These are phyloP conservation scores for Hypomontagnella monticulosa DNA, from an alignment of 495 filamentous ascomycete genomes.

Conservation along the genomic window DNA sequence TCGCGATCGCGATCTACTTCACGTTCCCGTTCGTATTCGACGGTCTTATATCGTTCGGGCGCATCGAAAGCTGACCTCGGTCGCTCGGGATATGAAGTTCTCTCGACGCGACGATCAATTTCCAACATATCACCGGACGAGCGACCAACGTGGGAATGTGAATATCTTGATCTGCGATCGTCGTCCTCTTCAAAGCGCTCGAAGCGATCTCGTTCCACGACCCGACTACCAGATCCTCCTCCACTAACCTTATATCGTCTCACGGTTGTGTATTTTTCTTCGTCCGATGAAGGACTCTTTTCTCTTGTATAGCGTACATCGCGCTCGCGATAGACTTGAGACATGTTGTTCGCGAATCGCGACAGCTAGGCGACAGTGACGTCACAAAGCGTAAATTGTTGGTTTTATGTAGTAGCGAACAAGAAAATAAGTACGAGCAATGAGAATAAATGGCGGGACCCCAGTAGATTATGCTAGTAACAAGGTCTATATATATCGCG, in stretches of 20 bases:
- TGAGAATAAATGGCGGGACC: constrained; percentile 7
- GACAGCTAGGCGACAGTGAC: constrained; percentile 33
- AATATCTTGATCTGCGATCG: constrained; percentile 56
- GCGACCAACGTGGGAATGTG: constrained; percentile 47
- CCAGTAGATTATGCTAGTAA: constrained; percentile 2
- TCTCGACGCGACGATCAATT: constrained; percentile 57
- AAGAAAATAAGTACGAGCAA: constrained; percentile 2
- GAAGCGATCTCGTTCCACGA: constrained; percentile 49
- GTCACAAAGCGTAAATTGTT: constrained; percentile 31
- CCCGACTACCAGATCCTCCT: constrained; percentile 45
- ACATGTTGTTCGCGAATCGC: constrained; percentile 47
- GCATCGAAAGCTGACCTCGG: constrained; percentile 56
- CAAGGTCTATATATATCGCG: constrained; percentile 27
- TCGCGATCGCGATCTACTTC: constrained; percentile 58
- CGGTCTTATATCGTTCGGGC: constrained; percentile 61
- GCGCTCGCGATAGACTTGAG: constrained; percentile 59
- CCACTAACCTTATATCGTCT: constrained; percentile 63
- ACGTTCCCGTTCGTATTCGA: constrained; percentile 66
- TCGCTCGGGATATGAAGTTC: constrained; percentile 56
- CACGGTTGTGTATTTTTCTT: constrained; percentile 62
- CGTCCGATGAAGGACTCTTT: constrained; percentile 57
- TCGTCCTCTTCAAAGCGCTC: constrained; percentile 62
- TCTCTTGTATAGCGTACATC: constrained; percentile 56
- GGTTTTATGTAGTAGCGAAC: constrained; percentile 12
- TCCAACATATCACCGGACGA: constrained; percentile 54